Conservation (phyloP, 345 rosid species). For the Mallotus nudiflorus region DNA sequence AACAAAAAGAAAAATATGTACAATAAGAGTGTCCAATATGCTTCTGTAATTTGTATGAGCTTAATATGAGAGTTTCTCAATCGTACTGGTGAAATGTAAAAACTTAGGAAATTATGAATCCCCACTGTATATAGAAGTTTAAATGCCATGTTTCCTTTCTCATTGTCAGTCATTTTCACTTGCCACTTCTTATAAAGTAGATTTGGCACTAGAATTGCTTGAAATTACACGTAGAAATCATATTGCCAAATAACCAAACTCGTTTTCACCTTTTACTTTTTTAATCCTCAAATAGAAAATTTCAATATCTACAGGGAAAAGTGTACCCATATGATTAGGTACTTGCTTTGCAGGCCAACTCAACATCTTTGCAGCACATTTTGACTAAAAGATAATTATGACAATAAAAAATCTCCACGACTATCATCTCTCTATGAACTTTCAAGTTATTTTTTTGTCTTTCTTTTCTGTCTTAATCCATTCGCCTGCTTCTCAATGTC, state of each 20-base stretch:
- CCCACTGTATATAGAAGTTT: too few relatives aligned
- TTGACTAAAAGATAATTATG: background rate
- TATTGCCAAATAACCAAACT: too few relatives aligned
- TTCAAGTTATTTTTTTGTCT: background rate
- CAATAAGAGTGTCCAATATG: background rate
- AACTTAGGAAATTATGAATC: background rate
- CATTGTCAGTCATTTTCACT: too few relatives aligned
- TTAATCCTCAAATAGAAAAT: background rate
- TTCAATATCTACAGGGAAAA: background rate
- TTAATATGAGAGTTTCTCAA: background rate
- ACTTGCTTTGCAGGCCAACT: background rate
- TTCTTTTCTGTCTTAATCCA: background rate
- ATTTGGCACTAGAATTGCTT: too few relatives aligned
- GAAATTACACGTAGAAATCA: too few relatives aligned
- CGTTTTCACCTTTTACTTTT: too few relatives aligned
- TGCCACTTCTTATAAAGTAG: too few relatives aligned
- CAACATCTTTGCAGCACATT: background rate
- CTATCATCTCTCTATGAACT: background rate
- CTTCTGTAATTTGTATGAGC: conserved; percentile 4
- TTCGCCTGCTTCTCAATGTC: background rate
- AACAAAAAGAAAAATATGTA: background rate
- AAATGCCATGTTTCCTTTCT: too few relatives aligned
- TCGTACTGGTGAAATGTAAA: conserved; percentile 4
- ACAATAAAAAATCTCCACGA: background rate
- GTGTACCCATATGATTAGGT: background rate